A percentile compares a stretch with the other conserved stretches of the same genome.
phyloP scores from a whole-genome alignment of 1,284 basidiomycete species.

The Rhodotorula sp. region DNA sequence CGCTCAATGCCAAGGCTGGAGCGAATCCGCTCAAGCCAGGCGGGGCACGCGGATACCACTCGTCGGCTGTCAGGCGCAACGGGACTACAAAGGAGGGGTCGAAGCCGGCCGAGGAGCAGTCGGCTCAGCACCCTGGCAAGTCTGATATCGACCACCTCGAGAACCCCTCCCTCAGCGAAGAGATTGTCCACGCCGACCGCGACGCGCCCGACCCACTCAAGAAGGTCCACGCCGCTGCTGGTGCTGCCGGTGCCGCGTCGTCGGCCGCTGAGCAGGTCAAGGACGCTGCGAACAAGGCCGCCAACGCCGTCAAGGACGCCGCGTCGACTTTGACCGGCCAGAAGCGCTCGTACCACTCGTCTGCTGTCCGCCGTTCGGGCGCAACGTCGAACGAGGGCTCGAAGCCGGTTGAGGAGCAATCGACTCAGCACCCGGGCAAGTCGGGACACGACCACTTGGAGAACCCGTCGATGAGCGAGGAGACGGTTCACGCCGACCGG shows the following conservation, averaged over 20 bases:
- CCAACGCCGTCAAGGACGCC: constrained; percentile 16
- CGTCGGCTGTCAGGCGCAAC: constrained; percentile 4
- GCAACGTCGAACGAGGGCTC: not conserved
- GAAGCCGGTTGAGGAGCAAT: constrained; percentile 2
- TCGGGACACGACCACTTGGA: constrained; percentile 32
- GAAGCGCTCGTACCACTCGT: constrained; percentile 18
- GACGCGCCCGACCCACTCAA: constrained; percentile 20
- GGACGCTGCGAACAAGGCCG: constrained; percentile 11
- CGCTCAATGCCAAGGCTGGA: constrained; percentile 8
- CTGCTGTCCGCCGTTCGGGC: not conserved
- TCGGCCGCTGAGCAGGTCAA: not conserved
- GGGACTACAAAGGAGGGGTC: constrained; percentile 3
- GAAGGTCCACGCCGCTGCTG: not conserved
- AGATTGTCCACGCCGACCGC: constrained; percentile 34
- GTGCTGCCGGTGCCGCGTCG: too few relatives aligned
- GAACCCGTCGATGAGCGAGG: constrained; percentile 24
- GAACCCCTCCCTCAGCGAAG: constrained; percentile 26
- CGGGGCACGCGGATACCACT: not conserved
- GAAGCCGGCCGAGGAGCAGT: constrained; percentile 1
- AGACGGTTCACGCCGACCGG: constrained; percentile 32
- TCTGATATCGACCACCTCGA: constrained; percentile 34
- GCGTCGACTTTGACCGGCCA: constrained; percentile 8
- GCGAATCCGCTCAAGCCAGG: constrained; percentile 12
- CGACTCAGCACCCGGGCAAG: constrained; percentile 26
- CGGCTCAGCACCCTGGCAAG: constrained; percentile 30